Base-by-base conservation (phyloP, 768 basidiomycete genomes). In the Pleurotus platypus region DNA sequence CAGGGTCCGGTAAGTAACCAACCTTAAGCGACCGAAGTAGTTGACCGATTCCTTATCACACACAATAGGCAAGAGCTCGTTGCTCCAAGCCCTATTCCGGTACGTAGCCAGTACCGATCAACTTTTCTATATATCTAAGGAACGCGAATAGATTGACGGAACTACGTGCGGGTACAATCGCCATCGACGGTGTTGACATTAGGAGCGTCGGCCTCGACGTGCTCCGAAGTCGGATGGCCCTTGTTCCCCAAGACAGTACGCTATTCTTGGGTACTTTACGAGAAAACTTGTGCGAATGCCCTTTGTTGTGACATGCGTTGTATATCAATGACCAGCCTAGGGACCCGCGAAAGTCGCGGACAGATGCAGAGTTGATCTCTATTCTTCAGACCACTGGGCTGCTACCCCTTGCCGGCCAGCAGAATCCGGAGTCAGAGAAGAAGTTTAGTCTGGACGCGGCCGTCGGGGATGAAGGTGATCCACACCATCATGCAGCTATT, bases 241-340 rank as follows among this genome's bases (percentile, higher is more conserved):
- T 89, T 54, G 85, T 90, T 15, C 89, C 87, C 15, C 89, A 88
- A 67, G 83, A 86, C 54, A 73, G 72, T 15, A 75, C 78, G n/a
- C 66, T 85, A 15, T 86, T 83, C 64, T 61, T 78, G n/a, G 79
- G 79, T 12, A 77, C 78, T 4, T 63, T 80, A 24, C 69, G 81
- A 47, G 70, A 83, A 62, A 78, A 78, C 67, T 60, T 80, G 78
- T 74, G 37, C 43, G 55, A 16, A 49, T 11, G 18, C n/a, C 24
- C 13, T 49, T 40, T 15, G 20, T 55, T 12, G 9, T 11, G 30
- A 11, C 26, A 20, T 13, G 42, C 18, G 22, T 16, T 46, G 16
- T 27, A 20, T 20, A 49, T n/a, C 50, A 43, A 54, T 8, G 69
- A 61, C 7, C 9, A 39, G 4, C 12, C 7, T 55, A 83, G 82